Percentiles rank a stretch among this genome's conserved stretches.
Conservation (phyloP, 306 rosid genomes). For the Erythrophleum fordii region DNA sequence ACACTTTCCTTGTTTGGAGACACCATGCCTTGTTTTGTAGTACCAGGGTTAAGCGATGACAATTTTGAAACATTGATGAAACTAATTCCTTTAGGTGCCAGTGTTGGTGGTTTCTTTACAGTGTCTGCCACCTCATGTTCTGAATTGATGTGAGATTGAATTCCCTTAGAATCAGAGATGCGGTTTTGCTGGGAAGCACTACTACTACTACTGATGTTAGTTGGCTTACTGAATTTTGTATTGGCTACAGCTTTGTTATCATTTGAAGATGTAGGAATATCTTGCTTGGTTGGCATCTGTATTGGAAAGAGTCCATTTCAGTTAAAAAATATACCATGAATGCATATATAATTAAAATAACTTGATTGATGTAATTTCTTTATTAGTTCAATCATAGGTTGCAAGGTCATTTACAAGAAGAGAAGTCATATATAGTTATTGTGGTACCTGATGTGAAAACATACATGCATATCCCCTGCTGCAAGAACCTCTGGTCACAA, state of each 20-base stretch:
- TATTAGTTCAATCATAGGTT: neutral
- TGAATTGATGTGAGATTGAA: slow-evolving; percentile 33
- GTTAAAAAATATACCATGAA: neutral
- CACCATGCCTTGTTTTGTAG: slow-evolving; percentile 41
- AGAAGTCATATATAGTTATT: slow-evolving; percentile 16
- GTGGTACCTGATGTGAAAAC: slow-evolving; percentile 84
- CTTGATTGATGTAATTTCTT: neutral
- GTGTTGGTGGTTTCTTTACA: slow-evolving; percentile 37
- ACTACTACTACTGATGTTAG: slow-evolving; percentile 35
- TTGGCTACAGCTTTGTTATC: slow-evolving; percentile 45
- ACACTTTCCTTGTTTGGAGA: slow-evolving; percentile 43
- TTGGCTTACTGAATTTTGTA: slow-evolving; percentile 45
- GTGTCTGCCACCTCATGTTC: slow-evolving; percentile 39
- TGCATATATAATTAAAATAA: slow-evolving; percentile 12
- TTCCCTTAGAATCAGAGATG: slow-evolving; percentile 39
- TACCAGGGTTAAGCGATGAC: slow-evolving; percentile 34
- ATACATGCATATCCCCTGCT: slow-evolving; percentile 69
- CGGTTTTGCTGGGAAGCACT: slow-evolving; percentile 39
- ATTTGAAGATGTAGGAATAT: slow-evolving; percentile 41
- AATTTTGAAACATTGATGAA: slow-evolving; percentile 53
- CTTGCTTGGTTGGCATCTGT: slow-evolving; percentile 62
- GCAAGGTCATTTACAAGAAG: slow-evolving; percentile 15
- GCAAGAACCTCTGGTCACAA: slow-evolving; percentile 70
- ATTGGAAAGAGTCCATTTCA: slow-evolving; percentile 29
- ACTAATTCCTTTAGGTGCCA: slow-evolving; percentile 60